phyloP scores from a whole-genome alignment of 768 basidiomycete genomes.

The Collybia mongolica region DNA sequence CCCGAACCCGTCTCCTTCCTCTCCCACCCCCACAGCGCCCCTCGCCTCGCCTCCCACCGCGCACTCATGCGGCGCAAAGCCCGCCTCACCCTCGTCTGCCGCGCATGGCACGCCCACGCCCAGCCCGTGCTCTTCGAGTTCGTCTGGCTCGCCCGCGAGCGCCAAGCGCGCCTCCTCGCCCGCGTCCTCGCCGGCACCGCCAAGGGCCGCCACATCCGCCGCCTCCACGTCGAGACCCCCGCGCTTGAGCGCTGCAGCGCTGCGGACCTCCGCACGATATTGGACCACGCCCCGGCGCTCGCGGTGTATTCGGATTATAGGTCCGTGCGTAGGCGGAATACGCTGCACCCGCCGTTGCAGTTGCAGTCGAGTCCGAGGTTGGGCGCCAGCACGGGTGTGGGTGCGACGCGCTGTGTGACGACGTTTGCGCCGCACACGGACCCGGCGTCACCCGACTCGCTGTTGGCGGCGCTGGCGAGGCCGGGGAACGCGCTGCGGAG shows the following conservation, averaged over 20 bases:
- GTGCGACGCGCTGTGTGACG: too few relatives aligned
- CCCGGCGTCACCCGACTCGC: constrained; percentile 36
- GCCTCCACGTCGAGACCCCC: constrained; percentile 71
- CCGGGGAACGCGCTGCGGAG: constrained; percentile 52
- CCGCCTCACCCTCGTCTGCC: constrained; percentile 51
- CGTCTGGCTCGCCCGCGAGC: constrained; percentile 63
- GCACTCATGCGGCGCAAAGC: constrained; percentile 47
- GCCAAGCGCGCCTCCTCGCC: constrained; percentile 46
- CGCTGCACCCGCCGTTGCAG: too few relatives aligned
- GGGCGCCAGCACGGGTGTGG: too few relatives aligned
- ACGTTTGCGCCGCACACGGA: too few relatives aligned
- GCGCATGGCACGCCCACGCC: constrained; percentile 50
- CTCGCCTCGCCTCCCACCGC: constrained; percentile 43
- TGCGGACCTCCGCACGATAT: constrained; percentile 63
- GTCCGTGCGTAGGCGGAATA: constrained; percentile 53
- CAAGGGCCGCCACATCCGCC: constrained; percentile 52
- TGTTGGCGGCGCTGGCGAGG: constrained; percentile 58
- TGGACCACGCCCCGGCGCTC: constrained; percentile 61
- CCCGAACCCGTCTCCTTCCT: constrained; percentile 60
- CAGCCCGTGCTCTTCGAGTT: constrained; percentile 64
- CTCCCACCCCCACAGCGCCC: constrained; percentile 31
- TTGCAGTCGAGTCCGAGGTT: too few relatives aligned
- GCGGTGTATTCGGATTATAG: constrained; percentile 63
- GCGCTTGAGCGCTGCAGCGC: constrained; percentile 64
- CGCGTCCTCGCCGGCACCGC: constrained; percentile 30